Evolutionary conservation across 768 basidiomycete species (phyloP), one percentile per base, ranked within the genome.

Genomic region (Mycena albidolilacea): DNA sequence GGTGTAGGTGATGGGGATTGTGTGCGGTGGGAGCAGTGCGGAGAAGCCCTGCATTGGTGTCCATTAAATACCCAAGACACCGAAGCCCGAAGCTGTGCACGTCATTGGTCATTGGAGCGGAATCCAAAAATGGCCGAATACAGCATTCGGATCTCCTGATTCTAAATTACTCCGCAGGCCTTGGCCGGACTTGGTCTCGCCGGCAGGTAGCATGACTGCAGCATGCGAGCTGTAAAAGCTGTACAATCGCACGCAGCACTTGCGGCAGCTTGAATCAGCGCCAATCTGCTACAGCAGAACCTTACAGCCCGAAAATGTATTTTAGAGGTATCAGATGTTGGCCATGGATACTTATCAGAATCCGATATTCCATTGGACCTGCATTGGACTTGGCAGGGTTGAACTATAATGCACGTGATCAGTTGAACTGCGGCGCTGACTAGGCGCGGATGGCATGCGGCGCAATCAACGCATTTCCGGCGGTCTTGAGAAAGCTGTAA

Each of bases 131-230:
- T 3, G 38, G 64, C 59, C 70, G 64, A 43, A 10, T 62, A 73
- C 72, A 69, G 67, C 67, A 65, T 73, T 73, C 72, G 72, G 72
- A 69, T 54, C 71, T 68, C 35, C 30, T 64, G 41, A 12, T 14
- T 61, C 58, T 61, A 23, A 57, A 19, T 23, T 11, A 30, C 30
- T 57, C 19, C 54, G 21, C 41, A 14, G 35, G 15, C 14, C 35
- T 58, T 14, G 37, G 37, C n/a, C 30, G 30, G 55, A 30, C 30
- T 30, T 30, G 30, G 30, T 4, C 30, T 30, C 30, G 30, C 30
- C 39, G n/a, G 23, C 23, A 23, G 23, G 2, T 11, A 17, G 5
- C 35, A 14, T 57, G 19, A 21, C 50, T 23, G 21, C 68, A 38
- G 55, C 41, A 38, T 15, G 43, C 39, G 59, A 41, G 67, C 60